Percentiles rank a stretch among this genome's conserved stretches.
Conservation (phyloP, 208 protist species). For the Blechomonas ayalai region DNA sequence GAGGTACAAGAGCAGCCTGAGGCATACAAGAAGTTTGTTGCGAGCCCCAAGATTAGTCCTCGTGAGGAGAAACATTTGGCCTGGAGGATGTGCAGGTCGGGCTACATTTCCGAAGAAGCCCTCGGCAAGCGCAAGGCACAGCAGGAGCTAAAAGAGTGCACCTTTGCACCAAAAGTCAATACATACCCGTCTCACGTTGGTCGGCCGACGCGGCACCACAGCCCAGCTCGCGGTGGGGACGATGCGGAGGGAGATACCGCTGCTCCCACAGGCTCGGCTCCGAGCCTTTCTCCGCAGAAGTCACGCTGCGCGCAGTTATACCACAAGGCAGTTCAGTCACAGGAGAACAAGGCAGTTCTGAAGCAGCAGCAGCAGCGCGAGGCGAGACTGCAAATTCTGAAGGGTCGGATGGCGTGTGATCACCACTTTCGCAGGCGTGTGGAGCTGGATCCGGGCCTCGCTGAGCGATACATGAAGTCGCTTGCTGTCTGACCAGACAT, state of each 20-base stretch:
- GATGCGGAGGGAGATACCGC: neutral
- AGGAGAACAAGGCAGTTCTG: constrained; percentile 14
- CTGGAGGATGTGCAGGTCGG: constrained; percentile 28
- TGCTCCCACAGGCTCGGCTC: neutral
- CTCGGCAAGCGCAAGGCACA: constrained; percentile 21
- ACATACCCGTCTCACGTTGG: constrained; percentile 4
- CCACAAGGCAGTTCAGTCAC: constrained; percentile 18
- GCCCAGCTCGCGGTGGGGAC: neutral
- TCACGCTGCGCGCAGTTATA: constrained; percentile 48
- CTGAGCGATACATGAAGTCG: constrained; percentile 75
- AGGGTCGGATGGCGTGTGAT: constrained; percentile 56
- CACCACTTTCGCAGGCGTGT: constrained; percentile 84
- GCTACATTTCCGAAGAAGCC: constrained; percentile 24
- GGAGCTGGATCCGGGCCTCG: constrained; percentile 70
- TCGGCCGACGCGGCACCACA: neutral
- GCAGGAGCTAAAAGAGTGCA: constrained; percentile 32
- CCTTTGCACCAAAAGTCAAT: constrained; percentile 44
- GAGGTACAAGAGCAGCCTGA: neutral
- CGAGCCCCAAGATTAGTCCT: too few species aligned
- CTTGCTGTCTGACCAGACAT: constrained; percentile 35
- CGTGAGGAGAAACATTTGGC: constrained; percentile 31
- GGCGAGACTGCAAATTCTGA: constrained; percentile 40
- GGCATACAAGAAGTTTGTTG: too few species aligned
- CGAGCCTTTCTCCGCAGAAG: constrained; percentile 4
- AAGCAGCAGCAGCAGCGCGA: constrained; percentile 24